Conservation (phyloP, 805 yeast species). For the Candida boidinii region DNA sequence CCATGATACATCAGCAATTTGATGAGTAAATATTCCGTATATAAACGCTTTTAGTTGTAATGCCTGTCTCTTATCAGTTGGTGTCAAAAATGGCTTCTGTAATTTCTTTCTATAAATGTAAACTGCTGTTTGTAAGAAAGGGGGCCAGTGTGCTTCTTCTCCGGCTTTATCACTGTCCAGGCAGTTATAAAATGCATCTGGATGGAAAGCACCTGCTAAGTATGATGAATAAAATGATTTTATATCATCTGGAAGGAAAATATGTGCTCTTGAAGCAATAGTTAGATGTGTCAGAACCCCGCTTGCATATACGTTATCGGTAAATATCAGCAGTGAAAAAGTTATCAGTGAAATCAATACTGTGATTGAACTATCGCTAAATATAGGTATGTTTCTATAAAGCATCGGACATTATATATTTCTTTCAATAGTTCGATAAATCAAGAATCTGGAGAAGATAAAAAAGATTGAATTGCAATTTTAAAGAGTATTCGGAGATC, state of each 20-base stretch:
- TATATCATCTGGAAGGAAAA: constrained; percentile 25
- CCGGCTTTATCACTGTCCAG: constrained; percentile 41
- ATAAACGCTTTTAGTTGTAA: constrained; percentile 41
- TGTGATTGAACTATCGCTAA: too few species aligned
- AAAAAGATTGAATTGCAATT: too few species aligned
- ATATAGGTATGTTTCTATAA: too few species aligned
- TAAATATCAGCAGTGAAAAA: background rate
- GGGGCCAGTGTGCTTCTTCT: constrained; percentile 67
- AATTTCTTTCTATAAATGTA: constrained; percentile 26
- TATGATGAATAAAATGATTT: constrained; percentile 20
- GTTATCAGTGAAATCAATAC: background rate
- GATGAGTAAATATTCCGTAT: constrained; percentile 53
- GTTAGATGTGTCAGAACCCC: constrained; percentile 29
- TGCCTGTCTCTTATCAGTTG: constrained; percentile 11
- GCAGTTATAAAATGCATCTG: constrained; percentile 62
- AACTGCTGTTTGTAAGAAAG: constrained; percentile 42
- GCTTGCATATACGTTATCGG: too few species aligned
- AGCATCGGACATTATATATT: too few species aligned
- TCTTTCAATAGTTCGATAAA: too few species aligned
- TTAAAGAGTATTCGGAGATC: too few species aligned
- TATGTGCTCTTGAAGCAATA: constrained; percentile 23
- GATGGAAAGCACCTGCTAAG: constrained; percentile 60
- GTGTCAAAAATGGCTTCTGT: constrained; percentile 3
- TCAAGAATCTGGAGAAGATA: too few species aligned
- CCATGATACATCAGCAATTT: constrained; percentile 60